Evolutionary conservation across 2,329 filamentous ascomycete species (phyloP).

Genomic region (Microascus cirrosus): DNA sequence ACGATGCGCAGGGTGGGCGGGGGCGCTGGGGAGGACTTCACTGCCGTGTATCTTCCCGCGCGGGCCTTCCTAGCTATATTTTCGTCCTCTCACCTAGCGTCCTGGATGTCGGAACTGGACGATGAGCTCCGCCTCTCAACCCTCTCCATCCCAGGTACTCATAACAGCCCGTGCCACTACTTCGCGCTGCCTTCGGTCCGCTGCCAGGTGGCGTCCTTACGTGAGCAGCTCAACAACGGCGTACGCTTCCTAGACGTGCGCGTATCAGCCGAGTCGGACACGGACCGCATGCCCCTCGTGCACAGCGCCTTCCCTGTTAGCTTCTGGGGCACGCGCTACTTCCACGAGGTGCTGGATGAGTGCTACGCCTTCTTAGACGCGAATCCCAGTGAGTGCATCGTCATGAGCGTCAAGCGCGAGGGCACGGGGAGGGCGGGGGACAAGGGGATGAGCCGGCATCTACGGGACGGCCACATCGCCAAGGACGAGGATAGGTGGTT

Average conservation of each 20-base stretch:
- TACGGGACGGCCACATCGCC: constrained; percentile 61
- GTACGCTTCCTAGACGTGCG: constrained; percentile 92
- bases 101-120: constrained; percentile 73
- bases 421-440: constrained; percentile 74
- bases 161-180: constrained; percentile 84
- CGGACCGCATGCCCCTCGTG: constrained; percentile 67
- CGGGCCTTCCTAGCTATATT: constrained; percentile 51
- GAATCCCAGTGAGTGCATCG: constrained; percentile 71
- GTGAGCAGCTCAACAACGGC: constrained; percentile 74
- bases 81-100: constrained; percentile 55
- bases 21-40: constrained; percentile 44
- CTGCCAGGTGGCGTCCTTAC: constrained; percentile 72
- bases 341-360: constrained; percentile 60
- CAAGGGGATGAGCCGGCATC: constrained; percentile 61
- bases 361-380: constrained; percentile 65
- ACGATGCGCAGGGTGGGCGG: constrained; percentile 44
- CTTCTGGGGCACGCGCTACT: constrained; percentile 69
- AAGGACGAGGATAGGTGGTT: constrained; percentile 57
- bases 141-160: constrained; percentile 86
- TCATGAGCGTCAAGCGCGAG: constrained; percentile 86
- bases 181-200: constrained; percentile 82
- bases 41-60: constrained; percentile 51
- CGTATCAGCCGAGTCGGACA: constrained; percentile 43
- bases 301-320: constrained; percentile 86
- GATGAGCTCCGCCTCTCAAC: constrained; percentile 64